phyloP scores from a whole-genome alignment of 495 filamentous ascomycete species.

The Tuber aestivum region DNA sequence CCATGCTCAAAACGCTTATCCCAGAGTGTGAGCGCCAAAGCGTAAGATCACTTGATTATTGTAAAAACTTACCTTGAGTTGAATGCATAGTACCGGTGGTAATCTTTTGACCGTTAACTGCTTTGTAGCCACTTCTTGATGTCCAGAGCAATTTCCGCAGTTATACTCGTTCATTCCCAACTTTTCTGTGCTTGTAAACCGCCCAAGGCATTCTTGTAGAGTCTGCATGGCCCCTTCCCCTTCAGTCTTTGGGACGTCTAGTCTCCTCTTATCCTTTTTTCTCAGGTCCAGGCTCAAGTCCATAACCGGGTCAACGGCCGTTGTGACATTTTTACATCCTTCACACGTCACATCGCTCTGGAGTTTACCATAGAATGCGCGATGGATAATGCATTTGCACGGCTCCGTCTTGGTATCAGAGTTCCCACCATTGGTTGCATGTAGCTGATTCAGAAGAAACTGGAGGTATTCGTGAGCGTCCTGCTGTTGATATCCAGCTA shows the following conservation, averaged over 20 bases:
- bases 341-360: slow-evolving; percentile 82
- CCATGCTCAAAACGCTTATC: slow-evolving; percentile 71
- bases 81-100: slow-evolving; percentile 82
- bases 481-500: slow-evolving; percentile 87
- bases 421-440: slow-evolving; percentile 59
- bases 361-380: slow-evolving; percentile 80
- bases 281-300: slow-evolving; percentile 79
- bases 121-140: slow-evolving; percentile 65
- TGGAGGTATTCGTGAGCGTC: slow-evolving; percentile 95
- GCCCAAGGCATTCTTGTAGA: slow-evolving; percentile 70
- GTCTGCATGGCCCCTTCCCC: slow-evolving; percentile 48
- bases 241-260: slow-evolving; percentile 28
- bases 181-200: slow-evolving; percentile 66
- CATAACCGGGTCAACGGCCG: slow-evolving; percentile 74
- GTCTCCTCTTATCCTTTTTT: slow-evolving; percentile 48
- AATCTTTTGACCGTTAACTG: slow-evolving; percentile 71
- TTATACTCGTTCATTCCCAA: slow-evolving; percentile 70
- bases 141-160: slow-evolving; percentile 67
- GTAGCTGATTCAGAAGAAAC: slow-evolving; percentile 80
- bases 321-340: slow-evolving; percentile 69
- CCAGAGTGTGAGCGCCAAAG: background rate
- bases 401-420: slow-evolving; percentile 55
- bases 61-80: slow-evolving; percentile 64
- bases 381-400: slow-evolving; percentile 83
- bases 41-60: background rate